These are phyloP conservation scores for Straminergon stramineum DNA, from an alignment of 225 moss, liverwort and hornwort genomes.

Conservation along the genomic window DNA sequence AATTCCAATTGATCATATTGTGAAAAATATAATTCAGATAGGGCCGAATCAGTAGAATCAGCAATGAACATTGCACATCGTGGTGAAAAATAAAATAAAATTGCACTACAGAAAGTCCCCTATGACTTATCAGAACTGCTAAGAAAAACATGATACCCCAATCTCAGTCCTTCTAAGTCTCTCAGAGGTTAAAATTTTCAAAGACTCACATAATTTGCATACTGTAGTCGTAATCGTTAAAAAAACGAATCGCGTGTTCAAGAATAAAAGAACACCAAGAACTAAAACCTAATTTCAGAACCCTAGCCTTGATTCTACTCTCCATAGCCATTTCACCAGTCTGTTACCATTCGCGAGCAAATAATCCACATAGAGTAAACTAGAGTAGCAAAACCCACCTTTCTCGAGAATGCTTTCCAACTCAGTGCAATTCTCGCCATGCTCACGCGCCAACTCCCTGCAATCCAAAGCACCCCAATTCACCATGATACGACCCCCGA, in stretches of 20 bases:
- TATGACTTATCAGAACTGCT: not conserved
- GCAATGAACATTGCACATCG: not conserved
- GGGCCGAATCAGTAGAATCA: not conserved
- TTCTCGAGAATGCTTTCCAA: conserved; percentile 17
- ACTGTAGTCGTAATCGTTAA: not conserved
- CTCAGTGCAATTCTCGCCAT: conserved; percentile 20
- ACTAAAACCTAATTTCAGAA: not conserved
- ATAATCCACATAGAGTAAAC: not conserved
- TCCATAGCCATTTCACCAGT: not conserved
- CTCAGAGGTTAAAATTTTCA: not conserved
- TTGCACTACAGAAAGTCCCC: not conserved
- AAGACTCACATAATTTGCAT: not conserved
- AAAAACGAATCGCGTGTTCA: not conserved
- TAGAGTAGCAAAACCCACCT: not conserved
- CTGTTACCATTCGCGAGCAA: not conserved
- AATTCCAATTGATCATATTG: no score
- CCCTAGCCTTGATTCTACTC: not conserved
- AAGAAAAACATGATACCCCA: not conserved
- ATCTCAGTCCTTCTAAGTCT: not conserved
- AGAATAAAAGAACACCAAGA: not conserved
- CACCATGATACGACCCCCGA: not conserved
- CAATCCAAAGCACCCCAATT: not conserved
- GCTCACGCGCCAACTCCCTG: conserved; percentile 56
- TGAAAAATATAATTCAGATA: not conserved
- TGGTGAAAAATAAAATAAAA: not conserved